phyloP scores from a whole-genome alignment of 164 flowering plant species.

The Aristolochia californica region DNA sequence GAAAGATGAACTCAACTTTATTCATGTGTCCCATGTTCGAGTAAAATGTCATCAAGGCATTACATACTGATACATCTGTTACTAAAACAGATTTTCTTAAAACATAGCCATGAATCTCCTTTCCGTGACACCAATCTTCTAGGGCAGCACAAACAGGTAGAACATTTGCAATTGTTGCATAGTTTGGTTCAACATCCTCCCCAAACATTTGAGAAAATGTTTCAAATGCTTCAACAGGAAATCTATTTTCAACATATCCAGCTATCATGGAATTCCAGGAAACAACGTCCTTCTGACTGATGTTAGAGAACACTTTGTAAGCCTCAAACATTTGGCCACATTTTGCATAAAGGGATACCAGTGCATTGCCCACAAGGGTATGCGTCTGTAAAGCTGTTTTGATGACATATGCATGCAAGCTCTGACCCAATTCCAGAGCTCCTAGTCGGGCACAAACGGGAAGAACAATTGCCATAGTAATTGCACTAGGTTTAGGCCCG shows the following conservation, averaged over 20 bases:
- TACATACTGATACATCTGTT: slow-evolving; percentile 36
- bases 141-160: slow-evolving; percentile 51
- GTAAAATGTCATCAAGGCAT: slow-evolving; percentile 66
- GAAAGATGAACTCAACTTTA: slow-evolving; percentile 48
- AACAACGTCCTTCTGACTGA: slow-evolving; percentile 51
- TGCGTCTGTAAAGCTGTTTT: slow-evolving; percentile 49
- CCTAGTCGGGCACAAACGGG: slow-evolving; percentile 48
- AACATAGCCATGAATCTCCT: slow-evolving; percentile 50
- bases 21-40: slow-evolving; percentile 36
- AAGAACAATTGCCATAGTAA: slow-evolving; percentile 53
- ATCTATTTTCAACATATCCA: slow-evolving; percentile 50
- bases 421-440: slow-evolving; percentile 32
- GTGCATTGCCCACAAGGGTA: slow-evolving; percentile 67
- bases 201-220: slow-evolving; percentile 39
- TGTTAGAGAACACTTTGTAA: slow-evolving; percentile 29
- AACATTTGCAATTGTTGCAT: slow-evolving; percentile 53
- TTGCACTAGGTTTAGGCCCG: slow-evolving; percentile 42
- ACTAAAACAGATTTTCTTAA: slow-evolving; percentile 22
- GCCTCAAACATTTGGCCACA: slow-evolving; percentile 39
- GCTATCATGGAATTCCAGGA: slow-evolving; percentile 83
- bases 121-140: slow-evolving; percentile 29
- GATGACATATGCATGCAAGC: slow-evolving; percentile 40
- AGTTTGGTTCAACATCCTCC: slow-evolving; percentile 37
- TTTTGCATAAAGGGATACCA: slow-evolving; percentile 71
- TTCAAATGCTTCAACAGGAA: slow-evolving; percentile 30